phyloP scores from a whole-genome alignment of 78 protist species.

The slime mould (Dictyostelium discoideum) region dicty_2.7 NC_007088.5:6978001-6978500 shows the following conservation, averaged over 20 bases:
- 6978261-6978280: neutral
- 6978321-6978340: constrained; percentile 54
- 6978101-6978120: constrained; percentile 25
- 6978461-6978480: neutral
- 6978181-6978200: neutral
- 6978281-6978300: neutral
- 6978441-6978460: neutral
- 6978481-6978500: neutral
- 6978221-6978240: too few species aligned
- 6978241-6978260: neutral
- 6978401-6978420: constrained; percentile 14
- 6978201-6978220: neutral
- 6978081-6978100: constrained; percentile 41
- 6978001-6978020: constrained; percentile 48
- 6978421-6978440: neutral
- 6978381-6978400: constrained; percentile 53
- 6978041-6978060: constrained; percentile 45
- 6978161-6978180: neutral
- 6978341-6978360: constrained; percentile 38
- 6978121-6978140: constrained; percentile 15
- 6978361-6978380: constrained; percentile 66
- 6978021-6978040: constrained; percentile 68
- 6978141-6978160: constrained; percentile 63
- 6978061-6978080: constrained; percentile 6
- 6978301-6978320: constrained; percentile 24